phyloP scores from a whole-genome alignment of 306 rosid genomes.

The Sicyos baderoa region DNA sequence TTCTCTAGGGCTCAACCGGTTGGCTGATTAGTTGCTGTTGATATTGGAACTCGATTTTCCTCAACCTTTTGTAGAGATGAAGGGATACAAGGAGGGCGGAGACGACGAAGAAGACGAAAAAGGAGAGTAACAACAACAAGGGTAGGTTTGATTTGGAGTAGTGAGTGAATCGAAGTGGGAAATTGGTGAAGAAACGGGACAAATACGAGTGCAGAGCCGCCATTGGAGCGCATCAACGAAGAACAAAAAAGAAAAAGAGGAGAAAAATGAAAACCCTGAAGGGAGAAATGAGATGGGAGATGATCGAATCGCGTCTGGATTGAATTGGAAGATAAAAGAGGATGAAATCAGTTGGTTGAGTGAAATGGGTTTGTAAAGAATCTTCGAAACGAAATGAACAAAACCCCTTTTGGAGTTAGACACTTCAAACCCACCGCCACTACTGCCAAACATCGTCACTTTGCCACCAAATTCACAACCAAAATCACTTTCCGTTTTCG shows the following conservation, averaged over 20 bases:
- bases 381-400: too few species aligned
- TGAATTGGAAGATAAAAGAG: not conserved
- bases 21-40: conserved; percentile 25
- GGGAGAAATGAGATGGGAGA: not conserved
- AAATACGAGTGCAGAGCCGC: conserved; percentile 29
- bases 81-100: conserved; percentile 25
- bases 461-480: too few species aligned
- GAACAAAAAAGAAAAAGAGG: not conserved
- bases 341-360: not conserved
- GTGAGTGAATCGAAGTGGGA: conserved; percentile 18
- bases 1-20: conserved; percentile 21
- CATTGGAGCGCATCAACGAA: conserved; percentile 39
- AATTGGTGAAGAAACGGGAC: conserved; percentile 22
- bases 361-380: not conserved
- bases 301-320: not conserved
- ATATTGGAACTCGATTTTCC: conserved; percentile 13
- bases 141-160: conserved; percentile 28
- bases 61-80: conserved; percentile 30
- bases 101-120: conserved; percentile 29
- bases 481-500: too few species aligned
- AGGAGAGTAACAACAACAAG: conserved; percentile 26
- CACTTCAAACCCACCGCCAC: too few species aligned
- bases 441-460: too few species aligned
- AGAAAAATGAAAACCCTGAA: not conserved
- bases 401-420: too few species aligned